Evolutionary conservation across 2,329 filamentous ascomycete genomes (phyloP).

Genomic region (Pseudocercospora cruenta): DNA sequence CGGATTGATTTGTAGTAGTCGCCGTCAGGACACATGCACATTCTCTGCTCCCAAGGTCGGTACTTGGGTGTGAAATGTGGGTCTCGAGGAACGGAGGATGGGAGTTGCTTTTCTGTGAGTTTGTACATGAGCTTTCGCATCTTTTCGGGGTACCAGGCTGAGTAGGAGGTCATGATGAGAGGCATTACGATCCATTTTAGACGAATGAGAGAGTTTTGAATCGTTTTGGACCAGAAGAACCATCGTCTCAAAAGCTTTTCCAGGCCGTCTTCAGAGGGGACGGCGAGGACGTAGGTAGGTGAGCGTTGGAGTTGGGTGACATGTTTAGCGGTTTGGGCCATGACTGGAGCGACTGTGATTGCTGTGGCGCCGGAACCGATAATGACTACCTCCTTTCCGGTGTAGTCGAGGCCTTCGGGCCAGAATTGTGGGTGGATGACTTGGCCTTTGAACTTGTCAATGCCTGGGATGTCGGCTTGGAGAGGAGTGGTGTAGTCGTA

Average conservation of each 20-base stretch:
- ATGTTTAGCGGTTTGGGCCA: constrained; percentile 65
- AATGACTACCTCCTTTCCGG: constrained; percentile 69
- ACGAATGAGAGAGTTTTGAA: constrained; percentile 39
- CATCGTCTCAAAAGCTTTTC: constrained; percentile 32
- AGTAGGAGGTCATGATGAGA: constrained; percentile 41
- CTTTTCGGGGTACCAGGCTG: constrained; percentile 37
- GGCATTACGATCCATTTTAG: constrained; percentile 42
- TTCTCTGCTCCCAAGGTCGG: constrained; percentile 68
- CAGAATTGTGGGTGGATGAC: constrained; percentile 76
- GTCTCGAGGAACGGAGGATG: constrained; percentile 47
- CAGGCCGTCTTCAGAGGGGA: constrained; percentile 33
- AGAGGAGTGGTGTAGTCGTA: constrained; percentile 72
- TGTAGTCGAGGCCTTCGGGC: constrained; percentile 69
- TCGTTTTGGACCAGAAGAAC: constrained; percentile 29
- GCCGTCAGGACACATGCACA: constrained; percentile 69
- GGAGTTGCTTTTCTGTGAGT: constrained; percentile 51
- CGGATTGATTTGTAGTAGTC: constrained; percentile 61
- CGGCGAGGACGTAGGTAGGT: constrained; percentile 61
- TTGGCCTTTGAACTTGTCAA: constrained; percentile 66
- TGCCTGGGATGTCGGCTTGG: constrained; percentile 64
- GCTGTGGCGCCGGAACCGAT: constrained; percentile 81
- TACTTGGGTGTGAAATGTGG: constrained; percentile 52
- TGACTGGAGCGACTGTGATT: constrained; percentile 72
- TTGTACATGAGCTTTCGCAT: constrained; percentile 44
- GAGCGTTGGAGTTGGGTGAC: constrained; percentile 83